Base-by-base conservation (phyloP, 169 alveolate species). In the Cryptosporidium ubiquitum region DNA sequence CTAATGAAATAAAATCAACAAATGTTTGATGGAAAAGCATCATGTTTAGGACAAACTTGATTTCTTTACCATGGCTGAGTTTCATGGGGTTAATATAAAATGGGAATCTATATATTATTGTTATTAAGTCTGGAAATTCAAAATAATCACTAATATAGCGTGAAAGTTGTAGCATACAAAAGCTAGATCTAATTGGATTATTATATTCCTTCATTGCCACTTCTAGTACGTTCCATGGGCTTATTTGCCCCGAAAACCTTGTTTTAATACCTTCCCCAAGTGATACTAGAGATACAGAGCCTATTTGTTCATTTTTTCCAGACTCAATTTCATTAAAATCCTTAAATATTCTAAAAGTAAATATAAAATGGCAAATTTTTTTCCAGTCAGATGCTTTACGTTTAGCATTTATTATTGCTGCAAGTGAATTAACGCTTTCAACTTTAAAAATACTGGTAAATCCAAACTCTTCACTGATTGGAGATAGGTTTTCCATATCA, bases 231-330 rank as follows among this genome's bases (percentile, higher is more conserved):
- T 79, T 64, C 86, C 86, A 79, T 26, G 86, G 86, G n/a, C n/a
- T 35, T 33, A n/a, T 51, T 37, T 79, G 86, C 31, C 86, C 86
- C n/a, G 86, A 79, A 64, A 79, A 44, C n/a, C 66, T 79, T n/a
- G 86, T 60, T 79, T 79, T 79, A 23, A 79, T 39, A 29, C 86
- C 86, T 64, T 79, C 86, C 10, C 86, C 86, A 7, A 79, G 66
- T 2, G 86, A 79, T 47, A 79, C 49, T 40, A 79, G 37, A n/a
- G 86, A 42, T 23, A 79, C 29, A 39, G 86, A 79, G 10, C 75
- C 57, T 16, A 49, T 12, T 55, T 52, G 49, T 29, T 51, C 52
- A 52, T 73, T 52, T 31, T 35, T 37, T 20, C 20, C 55, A 35
- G 66, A 39, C 12, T 16, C 66, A 5, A 18, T 51, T 31, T 35